Evolutionary conservation across 1,139 yeast species (phyloP).

Genomic region (Pichia sp.): DNA sequence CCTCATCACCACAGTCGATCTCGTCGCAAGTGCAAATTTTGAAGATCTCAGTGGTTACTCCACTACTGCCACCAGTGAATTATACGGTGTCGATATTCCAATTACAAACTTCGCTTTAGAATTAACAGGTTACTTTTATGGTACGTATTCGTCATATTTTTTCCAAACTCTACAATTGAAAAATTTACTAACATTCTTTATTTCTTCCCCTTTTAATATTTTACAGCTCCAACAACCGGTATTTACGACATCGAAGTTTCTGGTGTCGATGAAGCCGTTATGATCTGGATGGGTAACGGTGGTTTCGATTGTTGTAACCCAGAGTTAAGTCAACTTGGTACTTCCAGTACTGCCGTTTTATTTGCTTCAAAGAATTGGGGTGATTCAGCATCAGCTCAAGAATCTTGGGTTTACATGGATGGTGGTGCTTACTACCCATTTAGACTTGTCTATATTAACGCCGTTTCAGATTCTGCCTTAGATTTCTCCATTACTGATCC

Average conservation of each 20-base stretch:
- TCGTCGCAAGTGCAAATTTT: constrained; percentile 15
- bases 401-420: constrained; percentile 20
- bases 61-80: neutral
- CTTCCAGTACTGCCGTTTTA: constrained; percentile 16
- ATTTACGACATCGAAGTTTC: constrained; percentile 25
- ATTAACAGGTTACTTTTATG: constrained; percentile 30
- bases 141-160: constrained; percentile 10
- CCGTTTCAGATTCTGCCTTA: constrained; percentile 11
- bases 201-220: neutral
- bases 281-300: constrained; percentile 29
- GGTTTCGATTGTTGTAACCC: constrained; percentile 33
- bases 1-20: constrained; percentile 5
- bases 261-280: constrained; percentile 30
- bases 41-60: neutral
- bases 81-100: constrained; percentile 22
- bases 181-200: constrained; percentile 5
- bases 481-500: neutral
- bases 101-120: constrained; percentile 27
- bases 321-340: constrained; percentile 11
- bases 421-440: constrained; percentile 31
- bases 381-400: neutral
- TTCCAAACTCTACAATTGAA: too few relatives aligned
- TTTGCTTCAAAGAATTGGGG: constrained; percentile 18
- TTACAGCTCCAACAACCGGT: constrained; percentile 27
- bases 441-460: constrained; percentile 27